Conservation (phyloP, 2,329 filamentous ascomycete species). For the Hymenoscyphus salicellus region DNA sequence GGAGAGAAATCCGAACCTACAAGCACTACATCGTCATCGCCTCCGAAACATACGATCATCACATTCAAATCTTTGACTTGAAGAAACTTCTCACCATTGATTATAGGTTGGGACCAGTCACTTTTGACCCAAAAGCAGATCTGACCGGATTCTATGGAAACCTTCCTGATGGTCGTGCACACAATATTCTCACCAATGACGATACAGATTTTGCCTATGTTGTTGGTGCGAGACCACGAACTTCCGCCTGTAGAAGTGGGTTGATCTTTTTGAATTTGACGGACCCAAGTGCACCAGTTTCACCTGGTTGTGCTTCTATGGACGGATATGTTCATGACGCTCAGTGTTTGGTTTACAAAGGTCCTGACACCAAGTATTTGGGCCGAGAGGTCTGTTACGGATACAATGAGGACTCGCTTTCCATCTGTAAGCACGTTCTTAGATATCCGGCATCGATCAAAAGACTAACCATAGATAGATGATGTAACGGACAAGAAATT, state of each 20-base stretch:
- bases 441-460: neutral
- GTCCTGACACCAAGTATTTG: neutral
- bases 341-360: conserved; percentile 4
- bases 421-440: neutral
- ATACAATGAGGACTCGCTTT: conserved; percentile 5
- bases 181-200: conserved; percentile 4
- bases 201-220: neutral
- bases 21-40: neutral
- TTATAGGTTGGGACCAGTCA: neutral
- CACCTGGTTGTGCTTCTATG: neutral
- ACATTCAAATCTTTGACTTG: conserved; percentile 4
- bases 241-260: neutral
- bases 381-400: neutral
- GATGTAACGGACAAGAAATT: neutral
- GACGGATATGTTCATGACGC: conserved; percentile 6
- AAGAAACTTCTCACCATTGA: neutral
- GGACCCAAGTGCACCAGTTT: neutral
- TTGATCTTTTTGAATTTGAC: neutral
- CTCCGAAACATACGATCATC: conserved; percentile 1
- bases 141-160: neutral
- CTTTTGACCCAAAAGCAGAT: neutral
- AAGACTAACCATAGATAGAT: neutral
- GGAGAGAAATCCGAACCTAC: conserved; percentile 3
- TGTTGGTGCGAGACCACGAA: conserved; percentile 2
- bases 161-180: neutral